A percentile compares a stretch with the other conserved stretches of the same genome.
Conservation (phyloP, 129 eudicot species). For the Solidago caesia region DNA sequence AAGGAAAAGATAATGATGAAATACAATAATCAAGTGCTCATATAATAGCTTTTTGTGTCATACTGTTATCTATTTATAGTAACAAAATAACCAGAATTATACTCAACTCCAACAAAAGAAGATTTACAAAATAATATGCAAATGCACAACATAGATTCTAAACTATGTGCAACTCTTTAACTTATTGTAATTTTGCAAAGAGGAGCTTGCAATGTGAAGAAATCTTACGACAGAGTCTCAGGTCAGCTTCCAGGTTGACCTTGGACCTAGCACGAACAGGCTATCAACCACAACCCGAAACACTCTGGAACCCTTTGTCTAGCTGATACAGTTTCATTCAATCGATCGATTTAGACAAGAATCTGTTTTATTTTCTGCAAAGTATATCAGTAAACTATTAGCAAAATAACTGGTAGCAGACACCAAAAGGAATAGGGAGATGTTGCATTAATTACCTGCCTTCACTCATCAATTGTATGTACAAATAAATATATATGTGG, state of each 20-base stretch:
- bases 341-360: slow-evolving; percentile 27
- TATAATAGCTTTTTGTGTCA: not conserved
- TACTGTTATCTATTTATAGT: not conserved
- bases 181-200: slow-evolving; percentile 13
- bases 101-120: slow-evolving; percentile 14
- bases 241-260: slow-evolving; percentile 18
- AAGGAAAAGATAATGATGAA: not conserved
- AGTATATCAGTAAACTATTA: not conserved
- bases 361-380: slow-evolving; percentile 40
- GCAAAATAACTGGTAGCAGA: not conserved
- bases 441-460: not conserved
- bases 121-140: not conserved
- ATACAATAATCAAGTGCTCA: slow-evolving; percentile 9
- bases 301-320: slow-evolving; percentile 32
- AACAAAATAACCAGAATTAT: too few relatives aligned
- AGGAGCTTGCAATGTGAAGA: slow-evolving; percentile 14
- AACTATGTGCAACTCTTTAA: slow-evolving; percentile 13
- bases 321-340: slow-evolving; percentile 36
- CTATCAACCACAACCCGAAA: slow-evolving; percentile 36
- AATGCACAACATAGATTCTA: slow-evolving; percentile 8
- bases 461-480: not conserved
- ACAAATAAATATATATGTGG: not conserved
- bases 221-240: slow-evolving; percentile 1
- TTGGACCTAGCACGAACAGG: slow-evolving; percentile 22
- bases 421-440: too few relatives aligned